phyloP scores from a whole-genome alignment of 352 stramenopile species.

The Phytophthora sp. region DNA sequence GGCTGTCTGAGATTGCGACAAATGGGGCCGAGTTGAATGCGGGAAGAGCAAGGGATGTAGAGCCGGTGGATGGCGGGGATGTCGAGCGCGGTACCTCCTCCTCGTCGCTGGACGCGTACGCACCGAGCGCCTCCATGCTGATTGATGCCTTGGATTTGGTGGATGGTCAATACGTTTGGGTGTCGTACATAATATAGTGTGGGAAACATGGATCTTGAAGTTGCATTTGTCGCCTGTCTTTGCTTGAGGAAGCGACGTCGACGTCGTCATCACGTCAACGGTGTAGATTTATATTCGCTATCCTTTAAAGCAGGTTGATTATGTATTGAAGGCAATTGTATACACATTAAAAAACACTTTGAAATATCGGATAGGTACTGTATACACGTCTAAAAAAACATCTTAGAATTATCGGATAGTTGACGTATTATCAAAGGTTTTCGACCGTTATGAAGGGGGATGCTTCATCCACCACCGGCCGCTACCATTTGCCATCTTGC shows the following conservation, averaged over 20 bases:
- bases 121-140: slow-evolving; percentile 53
- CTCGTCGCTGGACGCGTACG: slow-evolving; percentile 62
- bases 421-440: not conserved
- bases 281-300: not conserved
- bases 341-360: too few relatives aligned
- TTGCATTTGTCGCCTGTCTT: slow-evolving; percentile 12
- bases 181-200: slow-evolving; percentile 1
- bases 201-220: not conserved
- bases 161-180: not conserved
- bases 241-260: slow-evolving; percentile 4
- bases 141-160: not conserved
- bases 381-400: too few relatives aligned
- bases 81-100: slow-evolving; percentile 18
- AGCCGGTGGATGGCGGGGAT: slow-evolving; percentile 19
- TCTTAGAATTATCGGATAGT: too few relatives aligned
- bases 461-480: slow-evolving; percentile 21
- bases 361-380: too few relatives aligned
- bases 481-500: slow-evolving; percentile 29
- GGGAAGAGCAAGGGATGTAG: slow-evolving; percentile 31
- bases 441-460: slow-evolving; percentile 15
- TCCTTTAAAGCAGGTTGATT: slow-evolving; percentile 2
- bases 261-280: slow-evolving; percentile 13
- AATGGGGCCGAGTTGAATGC: slow-evolving; percentile 65
- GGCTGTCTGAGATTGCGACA: slow-evolving; percentile 37
- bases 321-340: too few relatives aligned